Evolutionary conservation across 805 yeast genomes (phyloP), one percentile per base, ranked within the genome.

Genomic region (Zygotorulaspora sp.): DNA sequence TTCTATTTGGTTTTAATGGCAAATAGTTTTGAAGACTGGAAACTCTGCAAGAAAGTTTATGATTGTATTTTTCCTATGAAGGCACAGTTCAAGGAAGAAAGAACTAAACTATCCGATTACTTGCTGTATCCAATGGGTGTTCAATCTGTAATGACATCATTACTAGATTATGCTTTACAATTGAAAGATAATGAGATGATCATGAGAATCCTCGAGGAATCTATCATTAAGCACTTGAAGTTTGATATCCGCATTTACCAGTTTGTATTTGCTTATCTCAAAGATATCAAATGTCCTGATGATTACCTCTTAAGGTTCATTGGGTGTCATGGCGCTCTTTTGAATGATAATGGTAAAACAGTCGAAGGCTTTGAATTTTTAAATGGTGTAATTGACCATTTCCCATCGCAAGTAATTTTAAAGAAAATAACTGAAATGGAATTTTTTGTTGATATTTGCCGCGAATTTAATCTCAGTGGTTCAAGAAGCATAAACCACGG

Each of bases 171-270:
- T 33, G 52, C 63, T 11, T 40, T 58, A 18, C 57, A 57, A 40
- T 40, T 50, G 28, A 50, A 52, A 20, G 65, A 60, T 38, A 42
- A 57, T 30, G 53, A 61, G 15, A 45, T 61, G 1, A 57, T 67
- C 4, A 44, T 64, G 49, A 68, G 66, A 45, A 41, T 64, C 36
- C 34, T 67, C 2, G 67, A 65, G 40, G 71, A 67, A 38, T 67
- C 71, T 5, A 53, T 62, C 14, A 53, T 66, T 12, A 66, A 63
- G 45, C 43, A 52, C n/a, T 50, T 55, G 6, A 43, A 43, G 5
- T 64, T 67, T 33, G 55, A 60, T 10, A 44, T 49, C 3, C 53
- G 50, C 11, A 43, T 61, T 11, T 68, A 68, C 37, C 59, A 63
- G 20, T 45, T 41, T 6, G 40, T 67, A 18, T 62, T 65, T 46